Conservation (phyloP, 208 protist species). For the Leishmania aethiopica region DNA sequence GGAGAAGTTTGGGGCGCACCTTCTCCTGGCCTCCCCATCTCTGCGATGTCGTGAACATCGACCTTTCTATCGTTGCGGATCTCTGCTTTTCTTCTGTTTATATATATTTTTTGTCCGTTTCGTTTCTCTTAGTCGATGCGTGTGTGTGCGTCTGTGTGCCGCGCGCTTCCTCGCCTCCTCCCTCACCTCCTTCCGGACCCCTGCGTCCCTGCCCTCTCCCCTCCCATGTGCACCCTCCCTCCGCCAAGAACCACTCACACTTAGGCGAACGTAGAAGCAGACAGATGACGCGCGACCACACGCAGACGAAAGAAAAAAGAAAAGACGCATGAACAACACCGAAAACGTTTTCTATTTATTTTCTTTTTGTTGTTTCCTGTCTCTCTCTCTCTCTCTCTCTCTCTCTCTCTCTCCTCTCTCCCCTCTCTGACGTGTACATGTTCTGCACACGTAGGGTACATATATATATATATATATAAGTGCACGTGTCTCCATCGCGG, state of each 20-base stretch:
- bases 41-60: background rate
- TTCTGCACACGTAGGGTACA: background rate
- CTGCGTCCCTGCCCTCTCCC: background rate
- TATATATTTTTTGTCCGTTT: background rate
- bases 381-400: background rate
- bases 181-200: background rate
- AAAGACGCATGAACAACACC: background rate
- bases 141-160: constrained; percentile 5
- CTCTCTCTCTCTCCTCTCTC: background rate
- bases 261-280: background rate
- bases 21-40: background rate
- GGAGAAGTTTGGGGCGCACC: too few species aligned
- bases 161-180: background rate
- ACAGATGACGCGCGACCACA: background rate
- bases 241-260: too few species aligned
- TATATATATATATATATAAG: too few species aligned
- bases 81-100: background rate
- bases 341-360: constrained; percentile 15
- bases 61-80: background rate
- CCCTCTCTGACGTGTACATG: background rate
- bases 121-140: background rate
- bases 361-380: constrained; percentile 1
- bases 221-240: background rate
- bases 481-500: background rate
- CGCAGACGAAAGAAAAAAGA: background rate